phyloP scores from a whole-genome alignment of 345 rosid species.

The Eucalyptus sp. region DNA sequence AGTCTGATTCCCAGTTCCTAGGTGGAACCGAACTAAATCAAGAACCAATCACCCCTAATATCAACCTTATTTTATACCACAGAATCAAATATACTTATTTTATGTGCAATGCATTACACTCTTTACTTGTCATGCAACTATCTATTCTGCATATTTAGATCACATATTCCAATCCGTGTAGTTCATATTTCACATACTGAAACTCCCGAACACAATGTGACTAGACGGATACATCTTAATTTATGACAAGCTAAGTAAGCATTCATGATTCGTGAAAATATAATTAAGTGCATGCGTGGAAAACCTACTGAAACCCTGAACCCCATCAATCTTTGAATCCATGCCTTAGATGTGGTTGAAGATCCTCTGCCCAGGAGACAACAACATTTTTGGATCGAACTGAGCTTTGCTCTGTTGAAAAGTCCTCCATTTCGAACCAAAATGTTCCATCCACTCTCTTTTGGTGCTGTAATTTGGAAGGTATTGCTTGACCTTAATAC shows the following conservation, averaged over 20 bases:
- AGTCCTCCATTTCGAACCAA: constrained; percentile 1
- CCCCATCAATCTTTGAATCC: not conserved
- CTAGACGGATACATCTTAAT: not conserved
- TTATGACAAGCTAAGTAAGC: not conserved
- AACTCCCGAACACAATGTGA: not conserved
- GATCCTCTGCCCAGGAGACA: constrained; percentile 6
- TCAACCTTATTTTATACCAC: not conserved
- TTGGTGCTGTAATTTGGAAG: not conserved
- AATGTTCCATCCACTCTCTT: constrained; percentile 3
- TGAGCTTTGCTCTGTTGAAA: not conserved
- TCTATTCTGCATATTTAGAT: not conserved
- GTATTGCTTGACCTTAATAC: not conserved
- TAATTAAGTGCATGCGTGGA: not conserved
- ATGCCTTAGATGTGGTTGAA: not conserved
- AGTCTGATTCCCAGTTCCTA: rapidly evolving
- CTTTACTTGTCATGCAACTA: not conserved
- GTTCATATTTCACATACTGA: not conserved
- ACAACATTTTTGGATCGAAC: constrained; percentile 3
- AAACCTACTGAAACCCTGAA: not conserved
- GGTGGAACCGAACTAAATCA: too few relatives aligned
- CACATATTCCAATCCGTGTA: not conserved
- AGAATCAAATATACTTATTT: not conserved
- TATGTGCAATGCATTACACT: not conserved
- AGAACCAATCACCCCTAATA: not conserved
- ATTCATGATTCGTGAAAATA: not conserved